Conservation (phyloP, 1,284 basidiomycete species). For the Trichosporon faecale region DNA sequence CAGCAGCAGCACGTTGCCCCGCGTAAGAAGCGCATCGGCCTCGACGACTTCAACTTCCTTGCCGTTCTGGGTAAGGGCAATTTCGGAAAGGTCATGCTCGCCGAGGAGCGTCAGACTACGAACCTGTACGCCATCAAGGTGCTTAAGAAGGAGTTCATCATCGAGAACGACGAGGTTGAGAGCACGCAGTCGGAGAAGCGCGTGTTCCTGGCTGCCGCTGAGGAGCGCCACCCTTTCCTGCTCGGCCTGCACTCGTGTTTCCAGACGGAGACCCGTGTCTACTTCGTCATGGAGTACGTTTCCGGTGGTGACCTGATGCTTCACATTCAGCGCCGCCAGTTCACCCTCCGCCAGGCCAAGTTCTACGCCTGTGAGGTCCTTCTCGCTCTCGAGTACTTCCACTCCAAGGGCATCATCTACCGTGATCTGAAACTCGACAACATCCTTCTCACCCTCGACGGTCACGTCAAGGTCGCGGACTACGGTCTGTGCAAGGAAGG, state of each 20-base stretch:
- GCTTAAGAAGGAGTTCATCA: slow-evolving; percentile 99
- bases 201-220: slow-evolving; percentile 92
- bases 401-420: slow-evolving; percentile 92
- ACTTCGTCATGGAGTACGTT: slow-evolving; percentile 78
- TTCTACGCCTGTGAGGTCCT: slow-evolving; percentile 99
- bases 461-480: slow-evolving; percentile 98
- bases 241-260: slow-evolving; percentile 98
- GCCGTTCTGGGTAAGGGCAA: slow-evolving; percentile 99
- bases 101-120: slow-evolving; percentile 91
- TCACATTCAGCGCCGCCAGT: slow-evolving; percentile 76
- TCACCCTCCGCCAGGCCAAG: slow-evolving; percentile 81
- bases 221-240: slow-evolving; percentile 95
- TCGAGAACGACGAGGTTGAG: slow-evolving; percentile 99
- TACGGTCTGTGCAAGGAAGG: slow-evolving; percentile 99
- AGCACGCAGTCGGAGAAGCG: slow-evolving; percentile 99
- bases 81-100: slow-evolving; percentile 99
- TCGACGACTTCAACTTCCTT: slow-evolving; percentile 99
- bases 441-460: slow-evolving; percentile 92
- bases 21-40: slow-evolving; percentile 78
- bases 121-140: slow-evolving; percentile 98
- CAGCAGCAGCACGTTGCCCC: slow-evolving; percentile 17
- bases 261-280: slow-evolving; percentile 96
- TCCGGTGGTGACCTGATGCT: slow-evolving; percentile 76
- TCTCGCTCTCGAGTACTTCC: slow-evolving; percentile 96
- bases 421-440: slow-evolving; percentile 97